These are phyloP conservation scores for Pestalotiopsis fici DNA, from an alignment of 2,329 filamentous ascomycete species.

Conservation along the genomic window DNA sequence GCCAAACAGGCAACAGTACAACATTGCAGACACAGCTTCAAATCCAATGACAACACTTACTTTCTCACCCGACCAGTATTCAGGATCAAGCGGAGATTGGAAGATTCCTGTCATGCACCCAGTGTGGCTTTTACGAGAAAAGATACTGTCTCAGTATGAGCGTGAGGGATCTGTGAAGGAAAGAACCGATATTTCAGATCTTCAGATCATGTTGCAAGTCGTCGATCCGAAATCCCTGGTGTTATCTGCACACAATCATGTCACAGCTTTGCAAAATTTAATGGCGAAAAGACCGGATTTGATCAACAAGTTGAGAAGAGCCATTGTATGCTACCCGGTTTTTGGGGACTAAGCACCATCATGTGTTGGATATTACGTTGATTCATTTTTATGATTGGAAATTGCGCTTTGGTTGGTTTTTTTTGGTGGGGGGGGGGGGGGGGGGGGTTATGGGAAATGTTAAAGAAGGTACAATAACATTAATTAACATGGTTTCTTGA, in stretches of 20 bases:
- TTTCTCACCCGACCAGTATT: not conserved
- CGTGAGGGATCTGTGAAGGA: not conserved
- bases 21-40: not conserved
- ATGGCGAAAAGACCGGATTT: not conserved
- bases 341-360: not conserved
- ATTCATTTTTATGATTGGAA: not conserved
- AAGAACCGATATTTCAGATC: not conserved
- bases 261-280: not conserved
- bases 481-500: no score
- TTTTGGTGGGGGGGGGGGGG: no score
- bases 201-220: not conserved
- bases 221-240: not conserved
- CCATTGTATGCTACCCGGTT: not conserved
- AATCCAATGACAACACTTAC: not conserved
- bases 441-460: no score
- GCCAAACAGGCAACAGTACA: not conserved
- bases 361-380: not conserved
- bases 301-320: not conserved
- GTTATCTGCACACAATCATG: not conserved
- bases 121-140: not conserved
- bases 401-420: no score
- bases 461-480: no score
- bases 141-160: not conserved
- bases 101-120: constrained; percentile 1
- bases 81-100: not conserved